Evolutionary conservation across 169 alveolate species (phyloP), one percentile per base, ranked within the genome.

Genomic region (Eimeria praecox): DNA sequence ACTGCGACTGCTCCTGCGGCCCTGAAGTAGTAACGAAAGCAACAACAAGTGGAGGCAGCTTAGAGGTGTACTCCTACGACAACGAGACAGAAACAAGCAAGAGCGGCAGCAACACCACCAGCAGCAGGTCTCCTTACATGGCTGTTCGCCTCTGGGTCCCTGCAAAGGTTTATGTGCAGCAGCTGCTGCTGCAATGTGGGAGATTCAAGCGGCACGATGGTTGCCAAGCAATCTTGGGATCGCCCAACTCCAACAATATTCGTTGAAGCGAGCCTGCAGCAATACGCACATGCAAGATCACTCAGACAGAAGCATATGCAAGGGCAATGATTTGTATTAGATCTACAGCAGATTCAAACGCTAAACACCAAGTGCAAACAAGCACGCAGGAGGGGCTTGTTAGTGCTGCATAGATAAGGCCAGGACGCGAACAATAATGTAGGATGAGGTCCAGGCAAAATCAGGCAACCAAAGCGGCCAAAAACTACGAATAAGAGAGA

Each of bases 1-100:
- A 40, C 92, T 85, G 46, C 92, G 75, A 62, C 92, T 85, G 92
- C 56, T 42, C 59, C 78, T 33, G 46, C 75, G 92, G 78, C 78
- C 92, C 75, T 85, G 78, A 52, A 59, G 27, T 8, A 56, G 59
- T 46, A 59, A 27, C 77, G 33, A 22, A 9, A 54, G 27, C 90
- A n/a, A 16, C 90, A 52, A 49, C 73, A 82, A 82, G 52, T 73
- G 8, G 52, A 46, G 18, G 44, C 73, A 49, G 90, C 42, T 16
- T 6, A 49, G 9, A 14, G 9, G n/a, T 35, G 30, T 5, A n/a
- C 10, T 69, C 49, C 44, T 33, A 30, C 14, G 20, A 6, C 49
- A 33, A 33, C n/a, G 6, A n/a, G 14, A n/a, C 30, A 20, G 0
- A 49, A 35, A 82, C 90, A 30, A 3, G 46, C 42, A 3, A 33